Percentiles rank a stretch among this genome's conserved stretches.
phyloP scores from a whole-genome alignment of 805 yeast genomes.

The Zygosaccharomyces kombuchaensis region DNA sequence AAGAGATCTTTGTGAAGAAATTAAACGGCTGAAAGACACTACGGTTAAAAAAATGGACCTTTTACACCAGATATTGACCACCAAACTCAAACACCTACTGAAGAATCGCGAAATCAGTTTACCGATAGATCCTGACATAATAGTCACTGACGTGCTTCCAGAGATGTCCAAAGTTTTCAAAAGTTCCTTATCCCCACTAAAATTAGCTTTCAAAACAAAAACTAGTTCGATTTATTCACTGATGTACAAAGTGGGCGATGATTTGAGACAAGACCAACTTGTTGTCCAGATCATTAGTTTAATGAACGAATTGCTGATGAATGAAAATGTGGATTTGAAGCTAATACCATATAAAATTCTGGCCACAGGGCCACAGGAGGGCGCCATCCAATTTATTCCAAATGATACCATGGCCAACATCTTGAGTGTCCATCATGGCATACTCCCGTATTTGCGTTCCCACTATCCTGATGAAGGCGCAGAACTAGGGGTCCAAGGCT shows the following conservation, averaged over 20 bases:
- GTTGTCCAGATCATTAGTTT: constrained; percentile 89
- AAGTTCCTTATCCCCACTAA: constrained; percentile 84
- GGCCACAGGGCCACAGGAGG: constrained; percentile 88
- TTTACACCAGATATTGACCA: constrained; percentile 44
- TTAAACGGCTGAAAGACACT: constrained; percentile 67
- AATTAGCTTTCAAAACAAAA: constrained; percentile 66
- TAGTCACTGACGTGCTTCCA: constrained; percentile 70
- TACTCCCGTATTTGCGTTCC: constrained; percentile 61
- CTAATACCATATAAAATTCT: constrained; percentile 85
- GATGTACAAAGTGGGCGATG: constrained; percentile 94
- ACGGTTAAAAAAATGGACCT: constrained; percentile 72
- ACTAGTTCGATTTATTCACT: constrained; percentile 58
- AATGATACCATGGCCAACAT: constrained; percentile 84
- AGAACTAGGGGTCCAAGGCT: constrained; percentile 37
- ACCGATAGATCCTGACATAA: constrained; percentile 79
- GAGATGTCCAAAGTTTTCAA: constrained; percentile 84
- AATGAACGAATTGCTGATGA: constrained; percentile 83
- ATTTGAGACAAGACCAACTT: constrained; percentile 90
- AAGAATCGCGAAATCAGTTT: constrained; percentile 52
- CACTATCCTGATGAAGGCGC: constrained; percentile 54
- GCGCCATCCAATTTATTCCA: constrained; percentile 91
- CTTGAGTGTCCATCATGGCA: constrained; percentile 67
- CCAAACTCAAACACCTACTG: constrained; percentile 40
- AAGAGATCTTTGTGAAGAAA: constrained; percentile 57
- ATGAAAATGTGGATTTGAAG: constrained; percentile 84